Base-by-base conservation (phyloP, 2,329 filamentous ascomycete species). In the Furcasterigmium sp. region DNA sequence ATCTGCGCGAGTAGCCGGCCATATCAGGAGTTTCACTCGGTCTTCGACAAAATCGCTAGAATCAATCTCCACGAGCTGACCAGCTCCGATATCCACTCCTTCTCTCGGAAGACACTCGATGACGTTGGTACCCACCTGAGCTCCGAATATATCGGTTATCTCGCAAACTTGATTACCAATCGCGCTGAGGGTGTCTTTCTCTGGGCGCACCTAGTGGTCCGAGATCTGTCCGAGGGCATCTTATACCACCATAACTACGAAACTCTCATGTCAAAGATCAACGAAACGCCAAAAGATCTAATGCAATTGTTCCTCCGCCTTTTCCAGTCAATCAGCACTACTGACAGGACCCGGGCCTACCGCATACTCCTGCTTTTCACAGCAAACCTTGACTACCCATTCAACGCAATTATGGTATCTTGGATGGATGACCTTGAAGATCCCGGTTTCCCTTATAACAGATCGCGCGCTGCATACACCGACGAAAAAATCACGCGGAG, bases 1-100 rank as follows among this genome's bases (percentile, higher is more conserved):
- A 35, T 46, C 3, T 28, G 41, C 20, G 36, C 29, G 8, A 42
- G 39, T 10, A 34, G 39, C n/a, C 39, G 44, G 5, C 44, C 44
- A 3, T n/a, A 42, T 8, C 18, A 34, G 13, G 28, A 32, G 14
- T 46, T 46, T 15, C 15, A 32, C 8, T 25, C 23, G n/a, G 14
- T 42, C n/a, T 44, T 44, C 29, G n/a, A 17, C 11, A 4, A 8
- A 2, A 15, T 29, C 6, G 19, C 19, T 8, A 26, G 19, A 14
- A 17, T 44, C 3, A 15, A 29, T 11, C 25, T 44, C 17, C 37
- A 37, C 13, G 36, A 44, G 7, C 17, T 39, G 15, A 44, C 37
- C 9, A 21, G 10, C 8, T 21, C 19, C n/a, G 42, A 44, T 25
- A 40, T 44, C 6, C 19, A n/a, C 13, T 10, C 17, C 3, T 41